phyloP scores from a whole-genome alignment of 2,329 filamentous ascomycete species.

The Exserohilum rostratum region DNA sequence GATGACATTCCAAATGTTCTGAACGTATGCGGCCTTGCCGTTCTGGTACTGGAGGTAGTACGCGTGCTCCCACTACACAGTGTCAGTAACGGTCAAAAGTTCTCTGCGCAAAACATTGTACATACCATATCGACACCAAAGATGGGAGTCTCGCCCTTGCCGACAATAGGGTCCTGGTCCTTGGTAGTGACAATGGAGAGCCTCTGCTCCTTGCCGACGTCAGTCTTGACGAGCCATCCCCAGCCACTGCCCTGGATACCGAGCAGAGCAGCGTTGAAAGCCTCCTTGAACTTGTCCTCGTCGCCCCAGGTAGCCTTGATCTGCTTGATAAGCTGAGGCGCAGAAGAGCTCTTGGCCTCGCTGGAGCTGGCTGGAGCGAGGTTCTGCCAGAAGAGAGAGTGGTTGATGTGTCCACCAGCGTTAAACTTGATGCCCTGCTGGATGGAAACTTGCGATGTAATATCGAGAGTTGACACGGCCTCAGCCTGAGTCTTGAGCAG shows the following conservation, averaged over 20 bases:
- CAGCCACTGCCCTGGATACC: conserved; percentile 83
- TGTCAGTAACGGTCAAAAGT: not conserved
- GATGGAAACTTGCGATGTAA: conserved; percentile 69
- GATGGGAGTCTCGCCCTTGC: conserved; percentile 67
- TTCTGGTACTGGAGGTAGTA: conserved; percentile 88
- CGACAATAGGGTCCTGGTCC: conserved; percentile 79
- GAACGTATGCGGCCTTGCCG: conserved; percentile 74
- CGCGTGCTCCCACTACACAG: conserved; percentile 76
- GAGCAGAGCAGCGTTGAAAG: conserved; percentile 69
- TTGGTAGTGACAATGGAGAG: conserved; percentile 80
- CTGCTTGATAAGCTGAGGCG: conserved; percentile 64
- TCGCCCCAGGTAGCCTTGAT: conserved; percentile 73
- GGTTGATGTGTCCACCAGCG: conserved; percentile 91
- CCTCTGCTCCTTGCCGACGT: conserved; percentile 55
- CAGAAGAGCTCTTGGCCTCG: conserved; percentile 61
- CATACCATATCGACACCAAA: conserved; percentile 76
- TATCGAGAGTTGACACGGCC: conserved; percentile 63
- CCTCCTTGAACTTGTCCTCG: conserved; percentile 67
- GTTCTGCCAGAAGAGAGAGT: conserved; percentile 91
- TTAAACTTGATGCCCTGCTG: conserved; percentile 81
- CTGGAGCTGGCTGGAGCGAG: conserved; percentile 66
- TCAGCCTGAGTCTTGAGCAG: conserved; percentile 65
- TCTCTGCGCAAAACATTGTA: not conserved
- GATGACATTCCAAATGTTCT: conserved; percentile 78
- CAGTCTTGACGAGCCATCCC: conserved; percentile 81